Evolutionary conservation across 2,329 filamentous ascomycete genomes (phyloP).

Genomic region (Aphanocladium album): DNA sequence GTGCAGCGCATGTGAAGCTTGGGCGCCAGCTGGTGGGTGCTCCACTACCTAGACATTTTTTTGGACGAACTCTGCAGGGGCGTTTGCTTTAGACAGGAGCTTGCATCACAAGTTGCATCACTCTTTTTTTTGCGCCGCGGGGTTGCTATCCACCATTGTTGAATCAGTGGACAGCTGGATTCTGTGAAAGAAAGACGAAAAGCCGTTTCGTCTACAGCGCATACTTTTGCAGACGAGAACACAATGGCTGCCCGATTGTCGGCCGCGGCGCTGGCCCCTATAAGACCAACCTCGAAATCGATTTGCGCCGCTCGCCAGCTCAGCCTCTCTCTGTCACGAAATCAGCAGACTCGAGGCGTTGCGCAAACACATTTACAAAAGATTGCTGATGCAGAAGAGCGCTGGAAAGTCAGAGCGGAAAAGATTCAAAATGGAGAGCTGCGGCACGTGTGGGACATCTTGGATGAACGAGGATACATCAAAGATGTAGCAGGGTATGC

Average conservation of each 20-base stretch:
- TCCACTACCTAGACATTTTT: not conserved
- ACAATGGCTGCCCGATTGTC: conserved; percentile 25
- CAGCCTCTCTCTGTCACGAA: conserved; percentile 18
- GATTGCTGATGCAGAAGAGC: conserved; percentile 32
- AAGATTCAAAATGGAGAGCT: conserved; percentile 45
- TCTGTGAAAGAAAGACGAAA: too few species aligned
- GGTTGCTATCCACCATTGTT: not conserved
- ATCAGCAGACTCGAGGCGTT: conserved; percentile 30
- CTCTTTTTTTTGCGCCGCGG: not conserved
- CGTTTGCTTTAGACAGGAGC: not conserved
- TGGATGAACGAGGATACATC: conserved; percentile 68
- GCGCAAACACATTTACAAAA: conserved; percentile 41
- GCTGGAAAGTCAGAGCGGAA: conserved; percentile 45
- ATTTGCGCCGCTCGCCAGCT: conserved; percentile 21
- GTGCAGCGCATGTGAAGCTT: conserved; percentile 24
- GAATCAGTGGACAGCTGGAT: not conserved
- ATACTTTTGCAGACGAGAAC: not conserved
- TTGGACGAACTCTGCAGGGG: not conserved
- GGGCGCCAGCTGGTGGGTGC: conserved; percentile 3
- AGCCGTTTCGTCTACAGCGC: not conserved
- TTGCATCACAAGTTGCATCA: not conserved
- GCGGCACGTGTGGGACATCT: conserved; percentile 54
- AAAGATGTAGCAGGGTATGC: conserved; percentile 70
- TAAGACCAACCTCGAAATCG: conserved; percentile 20
- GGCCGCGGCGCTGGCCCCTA: conserved; percentile 21